A percentile compares a stretch with the other conserved stretches of the same genome.
Conservation (phyloP, 129 eudicot genomes). For the Arctium minus region DNA sequence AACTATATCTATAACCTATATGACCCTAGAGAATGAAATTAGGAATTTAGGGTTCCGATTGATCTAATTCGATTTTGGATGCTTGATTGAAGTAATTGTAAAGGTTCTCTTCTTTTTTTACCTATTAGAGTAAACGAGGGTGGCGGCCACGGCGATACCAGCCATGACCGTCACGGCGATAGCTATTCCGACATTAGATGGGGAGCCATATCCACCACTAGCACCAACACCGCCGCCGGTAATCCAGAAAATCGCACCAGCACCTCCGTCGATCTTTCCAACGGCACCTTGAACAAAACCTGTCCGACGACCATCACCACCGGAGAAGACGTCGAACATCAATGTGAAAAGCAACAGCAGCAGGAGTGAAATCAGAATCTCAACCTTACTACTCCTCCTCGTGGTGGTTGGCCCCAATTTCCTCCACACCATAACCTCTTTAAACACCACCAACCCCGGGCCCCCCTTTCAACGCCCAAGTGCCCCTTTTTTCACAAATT, state of each 20-base stretch:
- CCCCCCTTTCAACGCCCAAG: neutral
- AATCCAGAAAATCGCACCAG: slow-evolving; percentile 37
- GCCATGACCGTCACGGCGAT: slow-evolving; percentile 70
- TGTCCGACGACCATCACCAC: slow-evolving; percentile 53
- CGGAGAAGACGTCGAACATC: slow-evolving; percentile 52
- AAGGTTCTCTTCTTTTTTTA: slow-evolving; percentile 25
- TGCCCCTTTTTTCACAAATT: neutral
- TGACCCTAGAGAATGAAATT: slow-evolving; percentile 7
- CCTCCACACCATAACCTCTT: slow-evolving; percentile 42
- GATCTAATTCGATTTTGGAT: slow-evolving; percentile 23
- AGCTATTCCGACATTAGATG: slow-evolving; percentile 54
- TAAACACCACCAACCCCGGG: neutral
- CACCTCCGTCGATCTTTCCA: slow-evolving; percentile 42
- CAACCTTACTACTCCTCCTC: slow-evolving; percentile 22
- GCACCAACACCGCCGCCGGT: slow-evolving; percentile 29
- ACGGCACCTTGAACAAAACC: slow-evolving; percentile 37
- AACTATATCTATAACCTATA: slow-evolving; percentile 20
- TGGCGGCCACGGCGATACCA: slow-evolving; percentile 60
- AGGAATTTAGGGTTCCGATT: slow-evolving; percentile 21
- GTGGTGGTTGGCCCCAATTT: slow-evolving; percentile 27
- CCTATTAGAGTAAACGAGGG: slow-evolving; percentile 54
- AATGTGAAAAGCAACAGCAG: slow-evolving; percentile 17
- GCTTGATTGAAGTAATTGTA: slow-evolving; percentile 9
- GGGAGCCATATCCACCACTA: slow-evolving; percentile 17
- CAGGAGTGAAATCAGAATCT: slow-evolving; percentile 12